phyloP scores from a whole-genome alignment of 2,329 filamentous ascomycete genomes.

The Orbilia quercus region DNA sequence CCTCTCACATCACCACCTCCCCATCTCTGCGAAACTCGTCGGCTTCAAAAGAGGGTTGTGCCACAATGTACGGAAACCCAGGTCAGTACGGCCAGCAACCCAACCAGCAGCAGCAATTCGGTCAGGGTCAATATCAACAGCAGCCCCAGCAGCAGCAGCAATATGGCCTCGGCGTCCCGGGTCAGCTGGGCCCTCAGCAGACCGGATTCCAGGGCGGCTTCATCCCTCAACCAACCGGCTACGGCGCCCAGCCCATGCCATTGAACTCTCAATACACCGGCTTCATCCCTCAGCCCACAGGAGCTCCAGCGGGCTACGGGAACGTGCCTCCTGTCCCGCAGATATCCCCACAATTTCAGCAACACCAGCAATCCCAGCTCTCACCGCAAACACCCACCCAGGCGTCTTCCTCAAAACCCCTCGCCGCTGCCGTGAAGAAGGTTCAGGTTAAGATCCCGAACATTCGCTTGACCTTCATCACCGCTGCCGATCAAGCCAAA shows the following conservation, averaged over 20 bases:
- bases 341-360: slow-evolving; percentile 69
- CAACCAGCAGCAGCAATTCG: slow-evolving; percentile 53
- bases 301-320: slow-evolving; percentile 66
- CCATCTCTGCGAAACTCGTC: neutral
- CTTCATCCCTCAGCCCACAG: slow-evolving; percentile 67
- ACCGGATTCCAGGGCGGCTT: slow-evolving; percentile 67
- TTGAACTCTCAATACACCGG: slow-evolving; percentile 77
- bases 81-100: slow-evolving; percentile 52
- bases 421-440: slow-evolving; percentile 65
- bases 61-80: slow-evolving; percentile 53
- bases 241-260: slow-evolving; percentile 65
- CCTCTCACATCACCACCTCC: slow-evolving; percentile 3
- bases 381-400: slow-evolving; percentile 69
- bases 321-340: slow-evolving; percentile 65
- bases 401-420: slow-evolving; percentile 64
- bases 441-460: slow-evolving; percentile 83
- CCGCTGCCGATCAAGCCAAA: slow-evolving; percentile 91
- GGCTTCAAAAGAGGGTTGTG: neutral
- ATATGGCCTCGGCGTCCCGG: slow-evolving; percentile 62
- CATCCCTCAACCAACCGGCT: slow-evolving; percentile 67
- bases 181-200: slow-evolving; percentile 70
- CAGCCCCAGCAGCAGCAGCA: slow-evolving; percentile 62
- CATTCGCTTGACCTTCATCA: slow-evolving; percentile 94
- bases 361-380: slow-evolving; percentile 68
- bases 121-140: slow-evolving; percentile 31